A percentile compares a stretch with the other conserved stretches of the same genome.
These are phyloP conservation scores for Lasiosphaeris hirsuta DNA, from an alignment of 495 filamentous ascomycete genomes.

Conservation along the genomic window DNA sequence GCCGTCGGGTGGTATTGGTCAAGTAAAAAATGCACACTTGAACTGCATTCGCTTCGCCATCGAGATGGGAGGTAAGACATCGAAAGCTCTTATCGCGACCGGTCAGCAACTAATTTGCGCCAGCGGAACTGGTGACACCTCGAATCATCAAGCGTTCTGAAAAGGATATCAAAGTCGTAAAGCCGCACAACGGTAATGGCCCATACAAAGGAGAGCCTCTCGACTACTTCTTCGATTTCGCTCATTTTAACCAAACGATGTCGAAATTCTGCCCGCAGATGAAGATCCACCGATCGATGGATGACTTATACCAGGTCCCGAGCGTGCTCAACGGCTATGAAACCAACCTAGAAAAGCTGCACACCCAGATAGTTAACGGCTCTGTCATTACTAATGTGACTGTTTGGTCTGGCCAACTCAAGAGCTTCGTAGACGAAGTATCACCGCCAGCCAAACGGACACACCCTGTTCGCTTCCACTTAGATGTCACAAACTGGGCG, in stretches of 20 bases:
- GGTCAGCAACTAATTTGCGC: not conserved
- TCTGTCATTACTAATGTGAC: constrained; percentile 20
- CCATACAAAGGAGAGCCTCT: constrained; percentile 20
- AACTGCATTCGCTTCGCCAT: constrained; percentile 38
- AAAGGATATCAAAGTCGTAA: constrained; percentile 12
- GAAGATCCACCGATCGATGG: constrained; percentile 25
- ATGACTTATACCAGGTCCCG: constrained; percentile 28
- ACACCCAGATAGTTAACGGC: constrained; percentile 8
- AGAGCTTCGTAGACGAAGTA: constrained; percentile 16
- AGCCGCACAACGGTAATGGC: constrained; percentile 12
- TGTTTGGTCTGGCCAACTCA: constrained; percentile 15
- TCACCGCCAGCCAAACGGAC: constrained; percentile 9
- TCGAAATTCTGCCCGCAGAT: constrained; percentile 34
- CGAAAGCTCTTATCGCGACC: not conserved
- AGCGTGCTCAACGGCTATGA: constrained; percentile 12
- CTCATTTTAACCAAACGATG: constrained; percentile 31
- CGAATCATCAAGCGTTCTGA: constrained; percentile 22
- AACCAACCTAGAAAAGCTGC: constrained; percentile 10
- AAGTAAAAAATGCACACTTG: constrained; percentile 33
- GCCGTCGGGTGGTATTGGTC: constrained; percentile 25
- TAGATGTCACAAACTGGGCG: constrained; percentile 29
- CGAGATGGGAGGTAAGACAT: constrained; percentile 33
- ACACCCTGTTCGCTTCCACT: constrained; percentile 24
- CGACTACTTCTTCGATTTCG: constrained; percentile 35
- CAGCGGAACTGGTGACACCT: constrained; percentile 32